Evolutionary conservation across 1,139 yeast genomes (phyloP), one percentile per base, ranked within the genome.

Genomic region (Candida sp.): DNA sequence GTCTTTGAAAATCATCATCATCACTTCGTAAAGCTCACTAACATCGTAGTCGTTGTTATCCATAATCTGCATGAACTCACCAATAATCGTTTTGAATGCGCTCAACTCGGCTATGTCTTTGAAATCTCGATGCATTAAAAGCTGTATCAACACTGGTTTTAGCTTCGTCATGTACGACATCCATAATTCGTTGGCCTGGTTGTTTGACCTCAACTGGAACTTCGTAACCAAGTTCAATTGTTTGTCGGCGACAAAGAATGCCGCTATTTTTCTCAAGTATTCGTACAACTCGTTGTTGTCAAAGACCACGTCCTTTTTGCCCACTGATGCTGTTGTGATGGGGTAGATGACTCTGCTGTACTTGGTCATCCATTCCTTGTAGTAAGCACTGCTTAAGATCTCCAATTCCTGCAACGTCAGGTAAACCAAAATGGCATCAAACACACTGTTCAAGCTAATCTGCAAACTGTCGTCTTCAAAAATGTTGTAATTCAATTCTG

Each of bases 351-450:
- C 70, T 53, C 89, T 74, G 54, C 87, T 90, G 54, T 90, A 85
- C 63, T 91, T 88, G 52, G 86, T 81, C 54, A 83, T 77, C 72
- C 94, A 78, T 66, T 91, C 97, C 56, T 85, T 88, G 52, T 84
- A 83, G 60, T 88, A 87, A 53, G 85, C 84, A 28, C 77, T 74
- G 44, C 83, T 77, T 49, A 94, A 78, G 48, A 80, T 78, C 6
- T 82, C 85, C 7, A 80, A 71, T 63, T 87, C 88, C 44, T 87
- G 85, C 48, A 93, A 76, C 5, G 93, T 86, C 50, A 85, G 83
- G 63, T 88, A 93, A 0, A 94, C 96, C 61, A 93, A 75, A 26
- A 90, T 83, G 5, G 96, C 87, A 68, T 94, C 98, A 65, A 84
- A 90, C 26, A 94, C 74, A 9, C 92, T 88, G 12, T 85, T 80